phyloP scores from a whole-genome alignment of 73 alveolate genomes.

The Breviolum minutum region DNA sequence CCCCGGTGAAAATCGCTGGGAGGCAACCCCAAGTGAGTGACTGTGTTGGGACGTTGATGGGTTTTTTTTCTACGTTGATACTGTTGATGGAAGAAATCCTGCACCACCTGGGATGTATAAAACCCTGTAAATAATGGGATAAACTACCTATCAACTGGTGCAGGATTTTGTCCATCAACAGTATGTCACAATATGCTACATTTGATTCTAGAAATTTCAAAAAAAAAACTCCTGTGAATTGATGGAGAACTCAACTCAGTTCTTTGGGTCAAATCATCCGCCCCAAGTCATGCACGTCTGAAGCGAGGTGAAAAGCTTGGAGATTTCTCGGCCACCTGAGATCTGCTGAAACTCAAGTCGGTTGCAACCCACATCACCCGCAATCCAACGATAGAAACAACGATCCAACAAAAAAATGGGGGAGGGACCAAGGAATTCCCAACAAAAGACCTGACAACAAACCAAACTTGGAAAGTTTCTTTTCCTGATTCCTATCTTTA shows the following conservation, averaged over 20 bases:
- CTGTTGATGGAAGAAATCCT: no score
- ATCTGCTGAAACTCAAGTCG: neutral
- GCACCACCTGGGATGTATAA: no score
- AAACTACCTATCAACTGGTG: no score
- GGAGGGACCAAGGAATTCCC: neutral
- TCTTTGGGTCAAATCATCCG: no score
- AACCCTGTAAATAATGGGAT: no score
- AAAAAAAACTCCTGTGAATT: no score
- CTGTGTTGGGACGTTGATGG: no score
- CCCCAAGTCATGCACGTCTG: conserved; percentile 23
- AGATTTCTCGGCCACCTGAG: conserved; percentile 87
- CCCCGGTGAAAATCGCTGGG: neutral
- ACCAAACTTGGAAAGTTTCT: neutral
- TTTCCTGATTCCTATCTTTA: neutral
- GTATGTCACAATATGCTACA: no score
- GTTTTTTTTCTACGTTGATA: no score
- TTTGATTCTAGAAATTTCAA: no score
- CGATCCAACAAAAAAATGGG: neutral
- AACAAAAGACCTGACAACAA: neutral
- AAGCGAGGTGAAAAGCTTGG: conserved; percentile 88
- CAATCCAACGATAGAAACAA: neutral
- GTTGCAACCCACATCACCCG: neutral
- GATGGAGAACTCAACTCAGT: no score
- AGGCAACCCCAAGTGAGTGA: neutral
- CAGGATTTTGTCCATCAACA: no score